Evolutionary conservation across 768 basidiomycete genomes (phyloP).

Genomic region (Serendipita sp.): DNA sequence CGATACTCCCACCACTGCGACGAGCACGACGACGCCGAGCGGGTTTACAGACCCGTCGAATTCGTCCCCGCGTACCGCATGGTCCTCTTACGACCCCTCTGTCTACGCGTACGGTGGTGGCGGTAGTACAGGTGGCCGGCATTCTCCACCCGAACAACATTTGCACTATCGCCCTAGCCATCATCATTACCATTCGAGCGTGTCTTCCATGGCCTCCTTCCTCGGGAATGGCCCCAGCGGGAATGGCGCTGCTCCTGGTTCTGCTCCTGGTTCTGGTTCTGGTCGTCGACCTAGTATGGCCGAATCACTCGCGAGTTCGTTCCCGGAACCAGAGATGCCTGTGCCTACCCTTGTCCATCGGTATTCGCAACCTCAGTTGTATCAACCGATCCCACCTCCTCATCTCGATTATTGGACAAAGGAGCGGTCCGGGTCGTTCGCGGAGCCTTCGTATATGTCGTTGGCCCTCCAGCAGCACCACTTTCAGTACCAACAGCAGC

Average conservation of each 20-base stretch:
- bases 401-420: neutral
- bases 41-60: too few relatives aligned
- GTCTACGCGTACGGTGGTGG: neutral
- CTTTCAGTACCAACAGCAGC: neutral
- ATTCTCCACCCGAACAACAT: neutral
- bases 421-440: neutral
- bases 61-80: too few relatives aligned
- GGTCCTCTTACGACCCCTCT: neutral
- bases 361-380: neutral
- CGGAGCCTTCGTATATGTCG: neutral
- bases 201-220: neutral
- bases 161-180: neutral
- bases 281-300: neutral
- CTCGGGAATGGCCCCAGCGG: too few relatives aligned
- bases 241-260: too few relatives aligned
- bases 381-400: neutral
- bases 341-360: neutral
- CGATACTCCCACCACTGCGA: too few relatives aligned
- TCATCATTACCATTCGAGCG: slow-evolving; percentile 1
- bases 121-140: neutral
- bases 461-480: neutral
- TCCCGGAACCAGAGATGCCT: neutral
- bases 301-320: slow-evolving; percentile 1
- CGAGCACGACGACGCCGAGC: too few relatives aligned
- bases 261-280: too few relatives aligned